These are phyloP conservation scores for Pythium chondricola DNA, from an alignment of 352 stramenopile genomes.

Conservation along the genomic window DNA sequence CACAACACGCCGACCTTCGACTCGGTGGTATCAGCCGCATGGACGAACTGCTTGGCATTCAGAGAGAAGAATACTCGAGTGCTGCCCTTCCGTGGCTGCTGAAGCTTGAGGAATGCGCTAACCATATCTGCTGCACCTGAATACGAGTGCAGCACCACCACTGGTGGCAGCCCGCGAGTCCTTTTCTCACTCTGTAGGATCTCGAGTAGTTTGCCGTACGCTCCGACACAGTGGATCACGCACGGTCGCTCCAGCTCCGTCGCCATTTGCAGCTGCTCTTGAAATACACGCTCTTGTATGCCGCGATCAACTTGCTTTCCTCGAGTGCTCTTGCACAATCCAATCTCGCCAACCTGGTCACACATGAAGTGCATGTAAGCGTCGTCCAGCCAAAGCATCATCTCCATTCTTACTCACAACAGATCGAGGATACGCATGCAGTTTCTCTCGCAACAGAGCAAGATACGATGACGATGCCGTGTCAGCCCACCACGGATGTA, in stretches of 20 bases:
- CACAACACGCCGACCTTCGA: conserved; percentile 27
- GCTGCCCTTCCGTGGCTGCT: conserved; percentile 4
- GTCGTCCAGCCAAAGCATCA: neutral
- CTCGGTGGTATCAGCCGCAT: too few species aligned
- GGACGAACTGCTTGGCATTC: conserved; percentile 53
- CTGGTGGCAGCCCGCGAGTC: conserved; percentile 27
- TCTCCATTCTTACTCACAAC: conserved; percentile 18
- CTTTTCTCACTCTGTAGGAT: conserved; percentile 26
- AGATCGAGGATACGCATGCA: conserved; percentile 35
- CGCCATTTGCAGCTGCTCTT: conserved; percentile 44
- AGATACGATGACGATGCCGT: conserved; percentile 25
- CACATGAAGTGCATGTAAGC: neutral
- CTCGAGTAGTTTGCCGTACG: conserved; percentile 61
- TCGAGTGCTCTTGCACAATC: conserved; percentile 60
- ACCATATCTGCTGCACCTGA: conserved; percentile 52
- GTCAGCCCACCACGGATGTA: conserved; percentile 74
- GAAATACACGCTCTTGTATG: conserved; percentile 44
- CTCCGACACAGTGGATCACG: conserved; percentile 72
- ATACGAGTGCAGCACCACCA: conserved; percentile 68
- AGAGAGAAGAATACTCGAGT: conserved; percentile 69
- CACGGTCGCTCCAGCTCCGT: conserved; percentile 41
- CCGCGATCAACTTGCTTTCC: conserved; percentile 35
- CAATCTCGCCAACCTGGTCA: conserved; percentile 66
- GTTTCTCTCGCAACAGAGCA: conserved; percentile 21
- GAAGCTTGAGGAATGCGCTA: conserved; percentile 36